A percentile compares a stretch with the other conserved stretches of the same genome.
phyloP scores from a whole-genome alignment of 306 rosid genomes.

The Quercus suber region DNA sequence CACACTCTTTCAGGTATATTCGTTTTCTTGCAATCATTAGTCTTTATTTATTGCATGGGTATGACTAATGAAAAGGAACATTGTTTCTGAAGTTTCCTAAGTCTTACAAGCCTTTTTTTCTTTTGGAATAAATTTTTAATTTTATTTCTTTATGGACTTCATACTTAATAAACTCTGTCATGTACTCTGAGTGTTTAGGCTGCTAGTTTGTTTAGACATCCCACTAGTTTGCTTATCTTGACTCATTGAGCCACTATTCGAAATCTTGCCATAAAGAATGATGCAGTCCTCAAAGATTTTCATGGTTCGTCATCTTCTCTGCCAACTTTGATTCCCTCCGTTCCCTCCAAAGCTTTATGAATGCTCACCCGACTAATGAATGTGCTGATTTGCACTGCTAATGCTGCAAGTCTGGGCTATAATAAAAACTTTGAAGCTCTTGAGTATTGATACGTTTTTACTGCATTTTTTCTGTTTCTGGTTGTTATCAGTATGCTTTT shows the following conservation, averaged over 20 bases:
- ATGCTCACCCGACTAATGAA: background rate
- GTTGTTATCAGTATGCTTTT: background rate
- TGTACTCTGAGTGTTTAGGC: background rate
- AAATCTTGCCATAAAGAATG: background rate
- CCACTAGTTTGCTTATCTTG: background rate
- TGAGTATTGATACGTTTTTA: background rate
- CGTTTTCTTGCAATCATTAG: background rate
- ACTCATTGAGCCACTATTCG: background rate
- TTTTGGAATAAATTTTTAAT: background rate
- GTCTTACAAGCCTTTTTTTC: background rate
- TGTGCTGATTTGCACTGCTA: background rate
- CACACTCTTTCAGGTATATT: constrained; percentile 86
- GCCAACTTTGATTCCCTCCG: background rate
- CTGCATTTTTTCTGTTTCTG: background rate
- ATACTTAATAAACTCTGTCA: background rate
- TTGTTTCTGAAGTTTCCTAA: background rate
- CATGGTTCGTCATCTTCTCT: background rate
- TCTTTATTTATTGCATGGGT: background rate
- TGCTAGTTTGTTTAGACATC: background rate
- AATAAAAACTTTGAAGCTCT: background rate
- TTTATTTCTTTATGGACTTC: background rate
- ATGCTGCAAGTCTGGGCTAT: background rate
- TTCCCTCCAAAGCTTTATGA: background rate
- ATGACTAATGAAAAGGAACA: background rate
- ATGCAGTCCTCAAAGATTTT: background rate